Percentiles rank a stretch among this genome's conserved stretches.
phyloP scores from a whole-genome alignment of 2,329 filamentous ascomycete species.

The Polytolypa hystricis region DNA sequence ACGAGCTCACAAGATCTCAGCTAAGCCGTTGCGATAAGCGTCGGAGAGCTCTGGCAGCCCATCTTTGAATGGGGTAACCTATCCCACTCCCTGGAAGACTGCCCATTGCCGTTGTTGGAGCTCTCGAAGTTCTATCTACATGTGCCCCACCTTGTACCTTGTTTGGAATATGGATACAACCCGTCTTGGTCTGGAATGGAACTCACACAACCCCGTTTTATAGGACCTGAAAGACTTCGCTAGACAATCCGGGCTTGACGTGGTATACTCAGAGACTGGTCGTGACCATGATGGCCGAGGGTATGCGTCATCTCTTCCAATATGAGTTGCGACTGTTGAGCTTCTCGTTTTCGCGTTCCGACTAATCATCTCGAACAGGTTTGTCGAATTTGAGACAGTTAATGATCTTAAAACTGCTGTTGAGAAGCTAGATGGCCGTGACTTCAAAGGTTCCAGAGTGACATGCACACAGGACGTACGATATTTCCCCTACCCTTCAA shows the following conservation, averaged over 20 bases:
- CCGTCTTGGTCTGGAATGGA: slow-evolving; percentile 38
- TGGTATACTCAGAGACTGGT: slow-evolving; percentile 93
- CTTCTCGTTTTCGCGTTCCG: not conserved
- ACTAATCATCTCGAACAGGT: too few species aligned
- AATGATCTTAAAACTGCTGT: slow-evolving; percentile 82
- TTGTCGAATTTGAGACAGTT: slow-evolving; percentile 94
- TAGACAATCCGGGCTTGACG: slow-evolving; percentile 88
- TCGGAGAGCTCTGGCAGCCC: too few species aligned
- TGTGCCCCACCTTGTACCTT: too few species aligned
- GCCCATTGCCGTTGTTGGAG: too few species aligned
- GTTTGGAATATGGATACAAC: not conserved
- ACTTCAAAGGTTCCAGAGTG: slow-evolving; percentile 85
- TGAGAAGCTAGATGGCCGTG: slow-evolving; percentile 83
- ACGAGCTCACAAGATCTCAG: too few species aligned
- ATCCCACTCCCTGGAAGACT: too few species aligned
- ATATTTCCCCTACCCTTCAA: slow-evolving; percentile 14
- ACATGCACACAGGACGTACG: slow-evolving; percentile 79
- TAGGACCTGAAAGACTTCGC: slow-evolving; percentile 99
- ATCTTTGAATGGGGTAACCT: too few species aligned
- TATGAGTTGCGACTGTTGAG: slow-evolving; percentile 9
- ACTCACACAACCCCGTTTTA: slow-evolving; percentile 69
- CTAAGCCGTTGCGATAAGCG: too few species aligned
- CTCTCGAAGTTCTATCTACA: too few species aligned
- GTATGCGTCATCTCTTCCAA: slow-evolving; percentile 42
- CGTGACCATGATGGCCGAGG: slow-evolving; percentile 87